These are phyloP conservation scores for Colletotrichum sansevieriae DNA, from an alignment of 2,329 filamentous ascomycete species.

Conservation along the genomic window DNA sequence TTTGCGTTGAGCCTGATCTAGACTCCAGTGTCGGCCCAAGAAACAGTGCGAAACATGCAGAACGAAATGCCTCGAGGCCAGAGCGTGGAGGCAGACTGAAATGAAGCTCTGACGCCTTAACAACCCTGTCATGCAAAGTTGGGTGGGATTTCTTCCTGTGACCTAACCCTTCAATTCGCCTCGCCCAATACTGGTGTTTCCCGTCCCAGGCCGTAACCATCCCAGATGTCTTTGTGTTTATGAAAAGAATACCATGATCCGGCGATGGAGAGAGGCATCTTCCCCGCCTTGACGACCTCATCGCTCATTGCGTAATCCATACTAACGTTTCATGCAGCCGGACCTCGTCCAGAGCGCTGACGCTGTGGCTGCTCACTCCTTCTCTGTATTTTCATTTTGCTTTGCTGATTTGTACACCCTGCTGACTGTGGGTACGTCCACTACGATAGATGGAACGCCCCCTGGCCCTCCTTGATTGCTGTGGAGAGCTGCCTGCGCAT, in stretches of 20 bases:
- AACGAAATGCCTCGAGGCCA: slow-evolving; percentile 35
- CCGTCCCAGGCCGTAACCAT: slow-evolving; percentile 28
- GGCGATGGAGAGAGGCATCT: not conserved
- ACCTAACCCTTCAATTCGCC: slow-evolving; percentile 28
- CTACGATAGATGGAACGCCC: slow-evolving; percentile 95
- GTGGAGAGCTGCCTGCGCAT: slow-evolving; percentile 84
- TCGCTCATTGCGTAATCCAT: slow-evolving; percentile 21
- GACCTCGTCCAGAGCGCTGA: slow-evolving; percentile 9
- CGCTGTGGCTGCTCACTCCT: not conserved
- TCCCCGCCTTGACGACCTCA: slow-evolving; percentile 13
- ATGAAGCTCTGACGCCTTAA: slow-evolving; percentile 42
- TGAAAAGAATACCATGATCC: slow-evolving; percentile 30
- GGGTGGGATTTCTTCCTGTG: slow-evolving; percentile 21
- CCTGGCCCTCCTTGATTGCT: slow-evolving; percentile 95
- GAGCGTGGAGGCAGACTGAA: slow-evolving; percentile 34
- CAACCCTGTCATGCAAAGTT: slow-evolving; percentile 42
- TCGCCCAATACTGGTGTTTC: slow-evolving; percentile 29
- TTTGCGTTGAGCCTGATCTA: slow-evolving; percentile 22
- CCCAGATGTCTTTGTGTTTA: slow-evolving; percentile 30
- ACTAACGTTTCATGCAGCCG: slow-evolving; percentile 1
- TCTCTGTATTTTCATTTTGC: slow-evolving; percentile 4
- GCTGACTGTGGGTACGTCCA: not conserved
- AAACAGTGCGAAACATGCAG: slow-evolving; percentile 31
- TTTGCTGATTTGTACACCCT: not conserved
- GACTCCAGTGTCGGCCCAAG: slow-evolving; percentile 5